Base-by-base conservation (phyloP, 2,329 filamentous ascomycete genomes). In the Trichoderma sp. region DNA sequence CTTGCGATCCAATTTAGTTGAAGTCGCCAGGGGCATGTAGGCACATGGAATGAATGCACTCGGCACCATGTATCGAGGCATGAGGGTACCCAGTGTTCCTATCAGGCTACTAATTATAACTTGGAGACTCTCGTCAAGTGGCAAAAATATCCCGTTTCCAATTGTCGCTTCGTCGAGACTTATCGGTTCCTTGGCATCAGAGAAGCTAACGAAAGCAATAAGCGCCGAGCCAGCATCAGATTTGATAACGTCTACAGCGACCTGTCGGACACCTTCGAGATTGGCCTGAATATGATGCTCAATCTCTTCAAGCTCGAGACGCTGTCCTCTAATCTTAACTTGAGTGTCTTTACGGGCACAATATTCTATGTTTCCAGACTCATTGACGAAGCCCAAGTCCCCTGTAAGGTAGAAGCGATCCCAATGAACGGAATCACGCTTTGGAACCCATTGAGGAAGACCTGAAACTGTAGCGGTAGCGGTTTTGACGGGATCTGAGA, bases 241-340 rank as follows among this genome's bases (percentile, higher is more conserved):
- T 6, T 73, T 68, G 29, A 77, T 16, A 16, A 67, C 66, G 6
- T 77, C 75, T 3, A 73, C 77, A 8, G 67, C 75, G 16, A 77
- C 67, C 24, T 74, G 76, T 9, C 45, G 60, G 3, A 71, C 62
- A 9, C 33, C 56, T 27, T 67, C 33, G 24, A 78, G 71, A 9
- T 45, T 33, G 8, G 38, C 29, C 18, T 69, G 68, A 12, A 75
- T 75, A 18, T 73, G 50, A 24, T 79, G 63, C n/a, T 78, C 74
- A 50, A 79, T 71, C 35, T 79, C 78, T 38, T 71, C 74, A 21
- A 79, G 71, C 45, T 80, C 79, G 29, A 80, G 74, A 11, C 79
- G 77, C 9, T 71, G 76, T 1, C 79, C 79, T 21, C 78, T 71
- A 24, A 80, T 78, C 63, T 80, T 80, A 24, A 80, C 74, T 50